Conservation (phyloP, 768 basidiomycete genomes). For the Auriscalpium orientale region DNA sequence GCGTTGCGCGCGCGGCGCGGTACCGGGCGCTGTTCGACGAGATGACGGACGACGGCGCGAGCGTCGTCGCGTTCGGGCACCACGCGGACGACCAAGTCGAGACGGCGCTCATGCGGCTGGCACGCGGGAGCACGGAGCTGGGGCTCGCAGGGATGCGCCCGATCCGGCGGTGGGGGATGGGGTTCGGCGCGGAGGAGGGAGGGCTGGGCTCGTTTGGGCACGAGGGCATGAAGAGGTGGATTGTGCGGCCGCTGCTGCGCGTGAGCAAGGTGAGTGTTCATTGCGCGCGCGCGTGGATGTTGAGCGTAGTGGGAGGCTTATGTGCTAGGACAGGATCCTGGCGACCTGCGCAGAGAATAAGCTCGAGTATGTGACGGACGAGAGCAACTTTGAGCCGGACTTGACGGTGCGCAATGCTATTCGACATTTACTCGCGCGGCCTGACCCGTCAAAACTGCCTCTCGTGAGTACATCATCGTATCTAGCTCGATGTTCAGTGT, state of each 20-base stretch:
- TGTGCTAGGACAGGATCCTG: constrained; percentile 61
- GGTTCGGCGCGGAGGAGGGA: constrained; percentile 25
- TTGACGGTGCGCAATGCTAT: constrained; percentile 69
- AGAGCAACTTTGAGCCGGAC: constrained; percentile 68
- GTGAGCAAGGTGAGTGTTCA: constrained; percentile 52
- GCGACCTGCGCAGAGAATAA: constrained; percentile 63
- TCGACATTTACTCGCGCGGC: constrained; percentile 35
- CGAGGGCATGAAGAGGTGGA: constrained; percentile 59
- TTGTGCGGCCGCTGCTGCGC: constrained; percentile 61
- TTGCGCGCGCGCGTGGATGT: background rate
- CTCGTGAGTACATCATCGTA: background rate
- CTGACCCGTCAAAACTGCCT: constrained; percentile 11
- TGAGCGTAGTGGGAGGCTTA: background rate
- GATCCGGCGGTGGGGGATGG: constrained; percentile 77
- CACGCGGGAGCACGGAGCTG: constrained; percentile 44
- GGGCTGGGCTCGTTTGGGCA: constrained; percentile 37
- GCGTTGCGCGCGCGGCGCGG: constrained; percentile 50
- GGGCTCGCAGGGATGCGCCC: constrained; percentile 65
- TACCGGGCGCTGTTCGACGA: constrained; percentile 42
- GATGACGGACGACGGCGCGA: constrained; percentile 32
- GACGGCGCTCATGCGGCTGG: constrained; percentile 65
- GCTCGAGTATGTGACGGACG: constrained; percentile 56
- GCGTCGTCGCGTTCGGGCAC: constrained; percentile 59
- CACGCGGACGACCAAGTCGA: constrained; percentile 83
- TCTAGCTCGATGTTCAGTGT: constrained; percentile 3